Evolutionary conservation across 2,329 filamentous ascomycete genomes (phyloP).

Genomic region (Drechslerella stenobrocha): DNA sequence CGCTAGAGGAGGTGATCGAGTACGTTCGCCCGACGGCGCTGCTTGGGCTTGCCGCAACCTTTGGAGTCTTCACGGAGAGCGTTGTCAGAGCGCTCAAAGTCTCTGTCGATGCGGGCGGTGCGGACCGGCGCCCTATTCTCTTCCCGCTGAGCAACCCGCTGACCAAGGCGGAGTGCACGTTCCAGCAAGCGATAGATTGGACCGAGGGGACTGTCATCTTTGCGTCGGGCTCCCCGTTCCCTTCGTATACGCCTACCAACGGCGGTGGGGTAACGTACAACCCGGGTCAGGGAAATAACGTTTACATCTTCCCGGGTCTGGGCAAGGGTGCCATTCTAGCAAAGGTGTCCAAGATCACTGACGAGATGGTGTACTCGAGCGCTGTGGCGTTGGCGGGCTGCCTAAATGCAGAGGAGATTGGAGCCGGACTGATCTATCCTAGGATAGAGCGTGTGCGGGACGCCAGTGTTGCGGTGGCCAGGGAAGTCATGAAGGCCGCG

Average conservation of each 20-base stretch:
- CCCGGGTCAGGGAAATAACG: conserved; percentile 77
- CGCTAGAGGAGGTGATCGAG: conserved; percentile 88
- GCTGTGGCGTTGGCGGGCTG: conserved; percentile 78
- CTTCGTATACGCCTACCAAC: conserved; percentile 62
- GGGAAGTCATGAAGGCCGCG: conserved; percentile 76
- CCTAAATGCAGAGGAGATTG: conserved; percentile 78
- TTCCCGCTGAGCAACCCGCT: conserved; percentile 97
- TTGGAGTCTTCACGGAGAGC: conserved; percentile 88
- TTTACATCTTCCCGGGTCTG: conserved; percentile 95
- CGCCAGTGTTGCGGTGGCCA: conserved; percentile 82
- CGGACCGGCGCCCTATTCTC: conserved; percentile 80
- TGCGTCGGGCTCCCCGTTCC: conserved; percentile 94
- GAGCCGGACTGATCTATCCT: conserved; percentile 85
- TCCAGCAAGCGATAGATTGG: conserved; percentile 89
- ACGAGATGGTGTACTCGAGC: conserved; percentile 95
- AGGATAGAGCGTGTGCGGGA: conserved; percentile 88
- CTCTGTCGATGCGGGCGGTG: conserved; percentile 54
- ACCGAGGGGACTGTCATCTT: conserved; percentile 92
- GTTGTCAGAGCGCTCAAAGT: conserved; percentile 67
- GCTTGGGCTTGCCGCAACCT: conserved; percentile 90
- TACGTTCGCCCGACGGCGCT: conserved; percentile 94
- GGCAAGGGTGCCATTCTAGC: conserved; percentile 89
- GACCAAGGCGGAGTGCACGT: conserved; percentile 96
- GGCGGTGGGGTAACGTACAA: conserved; percentile 69
- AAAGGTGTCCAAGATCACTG: conserved; percentile 82